Conservation (phyloP, 208 protist genomes). For the Crithidia fasciculata region DNA sequence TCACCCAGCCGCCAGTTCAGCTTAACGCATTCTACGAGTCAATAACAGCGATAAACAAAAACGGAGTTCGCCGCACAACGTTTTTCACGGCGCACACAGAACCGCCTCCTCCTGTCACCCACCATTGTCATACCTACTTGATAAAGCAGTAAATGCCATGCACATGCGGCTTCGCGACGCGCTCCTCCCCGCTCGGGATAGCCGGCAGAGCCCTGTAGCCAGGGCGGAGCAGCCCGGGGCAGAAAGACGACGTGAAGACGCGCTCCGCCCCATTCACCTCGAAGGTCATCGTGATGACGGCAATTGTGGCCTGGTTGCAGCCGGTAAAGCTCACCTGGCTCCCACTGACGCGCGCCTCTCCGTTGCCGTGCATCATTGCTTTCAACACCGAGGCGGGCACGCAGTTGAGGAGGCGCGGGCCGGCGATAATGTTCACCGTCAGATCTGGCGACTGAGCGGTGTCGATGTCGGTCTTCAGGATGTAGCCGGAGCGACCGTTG, state of each 20-base stretch:
- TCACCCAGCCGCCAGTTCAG: too few species aligned
- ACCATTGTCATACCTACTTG: slow-evolving; percentile 21
- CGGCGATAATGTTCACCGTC: slow-evolving; percentile 72
- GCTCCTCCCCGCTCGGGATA: slow-evolving; percentile 53
- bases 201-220: slow-evolving; percentile 79
- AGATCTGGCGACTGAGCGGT: slow-evolving; percentile 47
- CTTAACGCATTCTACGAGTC: too few species aligned
- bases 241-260: slow-evolving; percentile 73
- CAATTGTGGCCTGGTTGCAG: slow-evolving; percentile 73
- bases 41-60: too few species aligned
- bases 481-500: slow-evolving; percentile 86
- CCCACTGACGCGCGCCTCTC: slow-evolving; percentile 53
- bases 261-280: slow-evolving; percentile 62
- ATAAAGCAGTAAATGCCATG: slow-evolving; percentile 77
- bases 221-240: slow-evolving; percentile 54
- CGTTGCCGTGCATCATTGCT: slow-evolving; percentile 58
- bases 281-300: slow-evolving; percentile 77
- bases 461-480: slow-evolving; percentile 73
- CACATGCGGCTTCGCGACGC: slow-evolving; percentile 38
- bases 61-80: too few species aligned
- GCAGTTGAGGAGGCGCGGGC: slow-evolving; percentile 66
- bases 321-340: slow-evolving; percentile 69
- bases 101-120: not conserved
- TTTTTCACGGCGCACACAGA: too few species aligned
- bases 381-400: slow-evolving; percentile 45